Conservation (phyloP, 768 basidiomycete species). For the Psilocybe subaeruginosa region DNA sequence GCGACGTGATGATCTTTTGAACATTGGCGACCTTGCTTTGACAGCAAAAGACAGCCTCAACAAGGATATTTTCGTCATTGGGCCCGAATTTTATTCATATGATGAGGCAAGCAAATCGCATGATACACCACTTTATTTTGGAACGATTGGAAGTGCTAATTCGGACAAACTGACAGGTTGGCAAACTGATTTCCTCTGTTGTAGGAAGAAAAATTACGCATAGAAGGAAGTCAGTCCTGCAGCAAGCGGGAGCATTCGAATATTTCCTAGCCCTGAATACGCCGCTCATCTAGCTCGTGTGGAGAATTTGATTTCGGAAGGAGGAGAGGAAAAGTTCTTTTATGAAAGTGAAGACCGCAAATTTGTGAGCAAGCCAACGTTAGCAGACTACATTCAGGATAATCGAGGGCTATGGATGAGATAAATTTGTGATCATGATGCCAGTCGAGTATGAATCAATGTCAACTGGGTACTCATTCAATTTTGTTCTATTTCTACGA, state of each 20-base stretch:
- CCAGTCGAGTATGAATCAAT: too few species aligned
- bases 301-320: conserved; percentile 21
- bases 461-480: too few species aligned
- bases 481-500: too few species aligned
- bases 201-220: conserved; percentile 30
- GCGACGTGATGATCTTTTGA: conserved; percentile 73
- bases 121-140: not conserved
- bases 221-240: conserved; percentile 19
- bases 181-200: conserved; percentile 23
- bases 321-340: conserved; percentile 23
- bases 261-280: conserved; percentile 9
- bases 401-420: conserved; percentile 22
- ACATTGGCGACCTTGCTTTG: conserved; percentile 64
- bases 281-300: conserved; percentile 14
- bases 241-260: conserved; percentile 14
- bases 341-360: conserved; percentile 13
- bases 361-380: conserved; percentile 11
- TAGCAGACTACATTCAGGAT: conserved; percentile 26
- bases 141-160: too few species aligned
- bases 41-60: conserved; percentile 19
- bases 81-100: conserved; percentile 17
- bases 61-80: conserved; percentile 13
- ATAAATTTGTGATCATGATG: not conserved
- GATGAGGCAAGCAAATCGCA: conserved; percentile 11
- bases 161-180: conserved; percentile 17